A percentile compares a stretch with the other conserved stretches of the same genome.
phyloP scores from a whole-genome alignment of 2,329 filamentous ascomycete species.

The Talaromyces albobiverticillius region DNA sequence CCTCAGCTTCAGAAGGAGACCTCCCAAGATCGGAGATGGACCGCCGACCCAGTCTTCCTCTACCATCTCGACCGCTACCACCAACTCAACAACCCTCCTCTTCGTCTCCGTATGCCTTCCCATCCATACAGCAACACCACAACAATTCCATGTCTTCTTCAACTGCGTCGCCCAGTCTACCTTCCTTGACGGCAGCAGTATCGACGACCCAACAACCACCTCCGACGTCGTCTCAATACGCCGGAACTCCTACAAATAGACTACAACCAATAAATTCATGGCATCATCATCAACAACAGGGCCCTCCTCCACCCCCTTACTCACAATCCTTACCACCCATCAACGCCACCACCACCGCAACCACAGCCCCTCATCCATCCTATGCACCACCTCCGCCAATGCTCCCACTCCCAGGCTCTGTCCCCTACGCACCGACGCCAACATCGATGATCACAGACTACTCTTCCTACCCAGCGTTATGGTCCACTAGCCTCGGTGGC shows the following conservation, averaged over 20 bases:
- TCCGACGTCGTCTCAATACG: conserved; percentile 25
- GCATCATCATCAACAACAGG: conserved; percentile 23
- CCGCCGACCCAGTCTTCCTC: conserved; percentile 35
- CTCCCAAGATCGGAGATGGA: conserved; percentile 16
- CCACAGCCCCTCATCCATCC: conserved; percentile 9
- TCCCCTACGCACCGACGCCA: conserved; percentile 2
- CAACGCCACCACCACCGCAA: conserved; percentile 24
- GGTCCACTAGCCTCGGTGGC: conserved; percentile 34
- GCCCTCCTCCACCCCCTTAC: conserved; percentile 30
- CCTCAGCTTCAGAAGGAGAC: conserved; percentile 4
- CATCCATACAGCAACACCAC: conserved; percentile 30
- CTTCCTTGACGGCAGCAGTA: conserved; percentile 24
- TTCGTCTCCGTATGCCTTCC: conserved; percentile 33
- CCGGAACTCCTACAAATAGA: conserved; percentile 15
- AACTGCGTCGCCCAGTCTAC: conserved; percentile 31
- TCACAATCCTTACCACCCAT: conserved; percentile 39
- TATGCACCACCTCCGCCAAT: conserved; percentile 33
- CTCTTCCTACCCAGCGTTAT: conserved; percentile 14
- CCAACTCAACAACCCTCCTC: conserved; percentile 27
- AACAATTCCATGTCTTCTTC: conserved; percentile 20
- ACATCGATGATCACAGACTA: conserved; percentile 8
- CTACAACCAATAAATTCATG: conserved; percentile 41
- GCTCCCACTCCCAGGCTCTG: conserved; percentile 28
- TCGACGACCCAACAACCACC: conserved; percentile 23
- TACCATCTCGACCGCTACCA: conserved; percentile 29